phyloP scores from a whole-genome alignment of 2,329 filamentous ascomycete species.

The Diplodia scrobiculata region DNA sequence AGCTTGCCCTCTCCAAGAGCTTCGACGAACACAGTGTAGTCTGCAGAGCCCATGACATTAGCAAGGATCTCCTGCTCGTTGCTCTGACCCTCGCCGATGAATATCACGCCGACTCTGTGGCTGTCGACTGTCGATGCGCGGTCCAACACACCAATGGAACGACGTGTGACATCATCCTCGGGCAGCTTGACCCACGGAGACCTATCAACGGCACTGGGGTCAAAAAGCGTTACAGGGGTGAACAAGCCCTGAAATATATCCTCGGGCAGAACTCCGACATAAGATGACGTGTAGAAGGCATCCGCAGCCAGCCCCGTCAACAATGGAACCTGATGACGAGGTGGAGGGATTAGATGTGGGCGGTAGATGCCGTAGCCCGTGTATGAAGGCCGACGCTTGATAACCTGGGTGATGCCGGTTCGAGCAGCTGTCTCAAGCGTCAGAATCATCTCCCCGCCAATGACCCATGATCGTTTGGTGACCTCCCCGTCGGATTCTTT shows the following conservation, averaged over 20 bases:
- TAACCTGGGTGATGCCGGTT: slow-evolving; percentile 69
- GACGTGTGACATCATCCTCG: slow-evolving; percentile 66
- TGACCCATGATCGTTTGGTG: slow-evolving; percentile 68
- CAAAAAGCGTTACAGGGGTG: slow-evolving; percentile 52
- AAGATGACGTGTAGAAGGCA: slow-evolving; percentile 52
- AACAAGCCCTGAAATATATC: slow-evolving; percentile 71
- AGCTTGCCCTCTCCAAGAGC: slow-evolving; percentile 70
- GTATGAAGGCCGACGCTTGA: slow-evolving; percentile 65
- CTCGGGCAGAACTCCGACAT: slow-evolving; percentile 68
- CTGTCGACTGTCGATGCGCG: slow-evolving; percentile 87
- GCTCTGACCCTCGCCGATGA: slow-evolving; percentile 84
- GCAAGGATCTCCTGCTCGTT: slow-evolving; percentile 80
- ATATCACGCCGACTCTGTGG: slow-evolving; percentile 93
- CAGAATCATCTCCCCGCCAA: slow-evolving; percentile 57
- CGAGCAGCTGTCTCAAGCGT: slow-evolving; percentile 70
- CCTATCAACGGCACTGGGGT: slow-evolving; percentile 33
- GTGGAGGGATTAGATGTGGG: slow-evolving; percentile 43
- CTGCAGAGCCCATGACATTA: slow-evolving; percentile 81
- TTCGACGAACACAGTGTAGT: slow-evolving; percentile 83
- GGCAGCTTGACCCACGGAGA: slow-evolving; percentile 74
- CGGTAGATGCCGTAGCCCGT: slow-evolving; percentile 47
- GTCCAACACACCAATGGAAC: slow-evolving; percentile 81
- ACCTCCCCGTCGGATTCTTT: slow-evolving; percentile 66
- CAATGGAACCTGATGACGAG: slow-evolving; percentile 48
- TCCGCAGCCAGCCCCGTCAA: slow-evolving; percentile 45